A percentile compares a stretch with the other conserved stretches of the same genome.
Evolutionary conservation across 2,329 filamentous ascomycete species (phyloP).

Genomic region (Drechslera avenae): DNA sequence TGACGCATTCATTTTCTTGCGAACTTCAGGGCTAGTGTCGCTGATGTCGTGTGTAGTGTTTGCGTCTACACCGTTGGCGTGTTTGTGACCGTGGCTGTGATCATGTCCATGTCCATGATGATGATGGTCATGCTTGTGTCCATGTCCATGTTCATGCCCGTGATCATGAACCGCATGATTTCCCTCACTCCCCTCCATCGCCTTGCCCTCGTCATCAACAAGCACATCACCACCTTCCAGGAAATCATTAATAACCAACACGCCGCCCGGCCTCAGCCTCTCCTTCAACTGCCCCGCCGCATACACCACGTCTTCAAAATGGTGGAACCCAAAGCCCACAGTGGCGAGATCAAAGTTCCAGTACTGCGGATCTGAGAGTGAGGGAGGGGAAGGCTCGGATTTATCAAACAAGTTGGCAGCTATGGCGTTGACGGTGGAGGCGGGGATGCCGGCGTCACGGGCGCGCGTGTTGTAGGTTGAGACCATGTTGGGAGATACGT

Average conservation of each 20-base stretch:
- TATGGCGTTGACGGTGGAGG: conserved; percentile 29
- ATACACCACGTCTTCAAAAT: conserved; percentile 63
- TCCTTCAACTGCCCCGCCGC: conserved; percentile 64
- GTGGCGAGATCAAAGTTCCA: conserved; percentile 51
- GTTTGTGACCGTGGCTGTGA: conserved; percentile 14
- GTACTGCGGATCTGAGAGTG: conserved; percentile 38
- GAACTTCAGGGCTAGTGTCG: conserved; percentile 11
- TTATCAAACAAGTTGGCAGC: conserved; percentile 47
- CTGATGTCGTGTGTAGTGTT: conserved; percentile 11
- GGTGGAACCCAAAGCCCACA: conserved; percentile 54
- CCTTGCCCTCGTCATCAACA: conserved; percentile 34
- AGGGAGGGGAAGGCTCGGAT: conserved; percentile 21
- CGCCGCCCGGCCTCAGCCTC: conserved; percentile 68
- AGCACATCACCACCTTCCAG: conserved; percentile 57
- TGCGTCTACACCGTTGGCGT: conserved; percentile 2
- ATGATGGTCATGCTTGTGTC: conserved; percentile 11
- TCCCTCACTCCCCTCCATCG: conserved; percentile 29
- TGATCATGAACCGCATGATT: conserved; percentile 32
- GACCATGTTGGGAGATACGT: conserved; percentile 74
- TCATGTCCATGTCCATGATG: conserved; percentile 5
- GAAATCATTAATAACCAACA: conserved; percentile 72
- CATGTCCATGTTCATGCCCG: conserved; percentile 30
- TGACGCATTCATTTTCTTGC: conserved; percentile 53
- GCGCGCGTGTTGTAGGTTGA: conserved; percentile 67
- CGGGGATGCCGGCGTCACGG: conserved; percentile 19